Conservation (phyloP, 140 eudicot species). For the Oenanthe javanica region DNA sequence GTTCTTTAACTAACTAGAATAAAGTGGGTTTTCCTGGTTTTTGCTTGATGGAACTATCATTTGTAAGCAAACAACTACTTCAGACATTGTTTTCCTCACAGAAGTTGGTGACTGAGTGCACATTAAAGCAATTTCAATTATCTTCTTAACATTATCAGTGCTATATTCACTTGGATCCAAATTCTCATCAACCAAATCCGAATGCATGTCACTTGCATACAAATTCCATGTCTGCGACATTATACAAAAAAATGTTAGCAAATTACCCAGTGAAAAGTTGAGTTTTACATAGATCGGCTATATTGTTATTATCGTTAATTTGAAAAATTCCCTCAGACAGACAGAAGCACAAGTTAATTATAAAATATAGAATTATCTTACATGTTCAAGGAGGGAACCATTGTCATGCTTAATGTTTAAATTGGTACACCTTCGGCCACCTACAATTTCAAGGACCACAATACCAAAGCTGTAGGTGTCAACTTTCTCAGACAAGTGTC, state of each 20-base stretch:
- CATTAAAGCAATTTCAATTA: constrained; percentile 32
- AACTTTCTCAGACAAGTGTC: constrained; percentile 46
- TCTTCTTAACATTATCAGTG: constrained; percentile 19
- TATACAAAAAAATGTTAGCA: not conserved
- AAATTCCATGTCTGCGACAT: constrained; percentile 35
- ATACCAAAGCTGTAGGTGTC: constrained; percentile 21
- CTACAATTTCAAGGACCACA: constrained; percentile 31
- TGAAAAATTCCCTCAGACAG: not conserved
- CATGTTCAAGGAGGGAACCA: constrained; percentile 41
- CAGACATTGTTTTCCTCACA: constrained; percentile 44
- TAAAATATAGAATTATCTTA: not conserved
- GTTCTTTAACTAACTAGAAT: not conserved
- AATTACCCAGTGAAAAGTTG: too few relatives aligned
- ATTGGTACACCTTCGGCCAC: constrained; percentile 34
- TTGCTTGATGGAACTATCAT: constrained; percentile 16
- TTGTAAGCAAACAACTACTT: constrained; percentile 32
- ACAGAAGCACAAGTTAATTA: not conserved
- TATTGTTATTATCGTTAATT: not conserved
- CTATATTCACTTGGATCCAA: constrained; percentile 27
- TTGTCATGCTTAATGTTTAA: constrained; percentile 13
- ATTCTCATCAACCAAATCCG: constrained; percentile 25
- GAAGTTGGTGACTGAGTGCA: constrained; percentile 42
- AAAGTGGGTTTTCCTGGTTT: constrained; percentile 6
- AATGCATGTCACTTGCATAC: constrained; percentile 20
- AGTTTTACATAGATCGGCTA: not conserved